Evolutionary conservation across 1,284 basidiomycete species (phyloP).

Genomic region (Rhodotorula sp.): DNA sequence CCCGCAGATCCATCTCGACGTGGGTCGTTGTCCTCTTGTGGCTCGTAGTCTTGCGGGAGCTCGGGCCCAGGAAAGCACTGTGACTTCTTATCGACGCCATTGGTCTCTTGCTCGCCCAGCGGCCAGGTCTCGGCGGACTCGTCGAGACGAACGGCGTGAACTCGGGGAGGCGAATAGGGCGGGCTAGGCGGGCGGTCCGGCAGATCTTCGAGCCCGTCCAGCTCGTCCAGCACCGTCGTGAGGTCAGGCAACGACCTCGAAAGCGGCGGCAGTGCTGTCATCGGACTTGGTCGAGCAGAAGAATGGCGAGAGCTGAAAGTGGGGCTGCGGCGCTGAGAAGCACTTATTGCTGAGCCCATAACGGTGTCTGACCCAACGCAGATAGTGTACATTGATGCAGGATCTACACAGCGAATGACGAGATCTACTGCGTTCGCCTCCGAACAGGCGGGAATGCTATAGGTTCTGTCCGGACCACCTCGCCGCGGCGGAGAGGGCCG

Average conservation of each 20-base stretch:
- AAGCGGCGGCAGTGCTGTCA: neutral
- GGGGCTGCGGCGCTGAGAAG: neutral
- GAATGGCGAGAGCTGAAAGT: neutral
- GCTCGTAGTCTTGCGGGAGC: too few relatives aligned
- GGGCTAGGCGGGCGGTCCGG: neutral
- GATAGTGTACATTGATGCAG: too few relatives aligned
- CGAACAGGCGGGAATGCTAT: constrained; percentile 23
- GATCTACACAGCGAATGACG: neutral
- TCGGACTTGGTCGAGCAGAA: neutral
- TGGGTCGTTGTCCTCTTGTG: neutral
- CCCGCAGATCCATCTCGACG: neutral
- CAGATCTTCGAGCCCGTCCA: neutral
- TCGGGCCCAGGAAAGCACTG: neutral
- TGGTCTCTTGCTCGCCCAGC: too few relatives aligned
- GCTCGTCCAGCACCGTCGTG: neutral
- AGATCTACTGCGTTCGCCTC: constrained; percentile 6
- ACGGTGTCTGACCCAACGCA: too few relatives aligned
- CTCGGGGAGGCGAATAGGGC: neutral
- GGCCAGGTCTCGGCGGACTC: too few relatives aligned
- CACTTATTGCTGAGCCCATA: too few relatives aligned
- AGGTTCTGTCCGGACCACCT: constrained; percentile 61
- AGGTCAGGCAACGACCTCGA: constrained; percentile 16
- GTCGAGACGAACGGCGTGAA: neutral
- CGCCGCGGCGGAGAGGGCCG: constrained; percentile 71
- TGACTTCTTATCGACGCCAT: too few relatives aligned